Percentiles rank a stretch among this genome's conserved stretches.
Evolutionary conservation across 176 grass and related monocot genomes (phyloP).

Genomic region (Avena atlantica): DNA sequence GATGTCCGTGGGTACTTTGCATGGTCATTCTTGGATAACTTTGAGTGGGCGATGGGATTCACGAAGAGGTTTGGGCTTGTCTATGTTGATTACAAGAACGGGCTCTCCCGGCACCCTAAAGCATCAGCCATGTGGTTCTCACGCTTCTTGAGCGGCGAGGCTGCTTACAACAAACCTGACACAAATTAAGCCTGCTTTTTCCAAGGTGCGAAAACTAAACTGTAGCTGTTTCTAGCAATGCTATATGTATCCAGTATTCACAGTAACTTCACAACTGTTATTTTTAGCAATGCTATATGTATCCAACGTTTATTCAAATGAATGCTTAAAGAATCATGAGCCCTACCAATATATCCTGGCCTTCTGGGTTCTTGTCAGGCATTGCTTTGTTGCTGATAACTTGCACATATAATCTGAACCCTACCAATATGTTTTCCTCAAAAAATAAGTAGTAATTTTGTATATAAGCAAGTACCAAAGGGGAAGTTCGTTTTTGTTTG

Average conservation of each 20-base stretch:
- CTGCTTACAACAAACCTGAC: conserved; percentile 5
- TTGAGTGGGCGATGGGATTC: conserved; percentile 97
- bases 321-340: neutral
- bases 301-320: neutral
- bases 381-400: neutral
- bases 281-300: neutral
- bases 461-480: neutral
- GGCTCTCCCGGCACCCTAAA: conserved; percentile 17
- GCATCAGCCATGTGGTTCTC: conserved; percentile 37
- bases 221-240: neutral
- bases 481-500: neutral
- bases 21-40: conserved; percentile 95
- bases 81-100: conserved; percentile 32
- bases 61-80: conserved; percentile 69
- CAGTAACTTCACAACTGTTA: neutral
- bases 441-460: neutral
- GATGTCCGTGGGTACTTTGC: conserved; percentile 91
- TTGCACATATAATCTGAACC: neutral
- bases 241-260: neutral
- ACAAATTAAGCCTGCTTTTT: neutral
- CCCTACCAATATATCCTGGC: neutral
- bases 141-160: neutral
- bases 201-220: neutral
- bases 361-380: neutral
- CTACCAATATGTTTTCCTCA: neutral